phyloP scores from a whole-genome alignment of 345 rosid genomes.

The Laguncularia racemosa region DNA sequence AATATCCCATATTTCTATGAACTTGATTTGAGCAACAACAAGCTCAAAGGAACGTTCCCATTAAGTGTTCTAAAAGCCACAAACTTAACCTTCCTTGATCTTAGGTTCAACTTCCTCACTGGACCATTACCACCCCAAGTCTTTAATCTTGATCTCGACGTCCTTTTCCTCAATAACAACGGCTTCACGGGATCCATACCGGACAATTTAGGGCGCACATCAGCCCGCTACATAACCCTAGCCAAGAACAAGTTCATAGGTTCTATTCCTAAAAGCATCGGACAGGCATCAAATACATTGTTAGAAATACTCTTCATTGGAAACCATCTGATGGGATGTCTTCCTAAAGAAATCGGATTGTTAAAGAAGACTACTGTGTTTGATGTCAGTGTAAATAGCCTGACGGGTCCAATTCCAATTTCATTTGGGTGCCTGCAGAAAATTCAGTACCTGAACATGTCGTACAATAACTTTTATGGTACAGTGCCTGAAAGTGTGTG shows the following conservation, averaged over 20 bases:
- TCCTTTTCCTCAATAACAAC: conserved; percentile 57
- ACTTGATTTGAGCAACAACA: conserved; percentile 56
- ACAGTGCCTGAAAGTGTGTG: conserved; percentile 45
- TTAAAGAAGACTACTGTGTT: conserved; percentile 23
- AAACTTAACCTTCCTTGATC: conserved; percentile 35
- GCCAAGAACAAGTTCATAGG: conserved; percentile 49
- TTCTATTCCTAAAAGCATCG: conserved; percentile 41
- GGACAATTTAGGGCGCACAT: conserved; percentile 29
- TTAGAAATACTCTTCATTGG: conserved; percentile 44
- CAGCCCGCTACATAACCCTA: conserved; percentile 43
- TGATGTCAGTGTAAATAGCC: conserved; percentile 33
- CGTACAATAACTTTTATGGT: conserved; percentile 33
- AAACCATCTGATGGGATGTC: conserved; percentile 39
- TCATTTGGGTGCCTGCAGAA: conserved; percentile 47
- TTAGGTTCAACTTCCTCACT: conserved; percentile 34
- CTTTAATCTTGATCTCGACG: conserved; percentile 36
- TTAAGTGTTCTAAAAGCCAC: conserved; percentile 11
- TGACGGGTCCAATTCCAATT: conserved; percentile 45
- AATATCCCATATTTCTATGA: conserved; percentile 22
- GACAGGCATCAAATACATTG: conserved; percentile 21
- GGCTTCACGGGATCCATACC: conserved; percentile 26
- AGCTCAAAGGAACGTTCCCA: conserved; percentile 28
- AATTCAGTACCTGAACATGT: conserved; percentile 28
- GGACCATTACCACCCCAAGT: conserved; percentile 28
- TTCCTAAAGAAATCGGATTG: conserved; percentile 47